These are phyloP conservation scores for Cystofilobasidium capitatum DNA, from an alignment of 768 basidiomycete genomes.

Conservation along the genomic window DNA sequence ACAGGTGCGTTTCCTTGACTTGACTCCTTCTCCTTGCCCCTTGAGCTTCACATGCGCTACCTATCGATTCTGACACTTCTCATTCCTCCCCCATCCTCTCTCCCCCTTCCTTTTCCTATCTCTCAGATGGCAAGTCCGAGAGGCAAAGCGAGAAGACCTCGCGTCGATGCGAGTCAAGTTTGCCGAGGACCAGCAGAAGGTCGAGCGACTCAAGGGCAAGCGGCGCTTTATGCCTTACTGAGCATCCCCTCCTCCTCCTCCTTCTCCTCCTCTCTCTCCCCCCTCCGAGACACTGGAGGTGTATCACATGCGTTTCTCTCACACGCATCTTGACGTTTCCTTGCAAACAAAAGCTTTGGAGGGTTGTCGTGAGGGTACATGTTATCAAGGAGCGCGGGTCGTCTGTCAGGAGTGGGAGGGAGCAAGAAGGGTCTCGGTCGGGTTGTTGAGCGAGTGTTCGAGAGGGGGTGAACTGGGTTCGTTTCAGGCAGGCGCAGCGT, in stretches of 20 bases:
- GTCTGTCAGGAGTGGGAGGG: no score
- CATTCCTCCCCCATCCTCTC: not conserved
- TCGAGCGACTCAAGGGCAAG: slow-evolving; percentile 67
- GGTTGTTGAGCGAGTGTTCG: no score
- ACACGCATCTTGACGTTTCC: no score
- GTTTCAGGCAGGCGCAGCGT: not conserved
- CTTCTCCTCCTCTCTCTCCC: slow-evolving; percentile 24
- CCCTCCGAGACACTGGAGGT: no score
- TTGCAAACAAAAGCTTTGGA: no score
- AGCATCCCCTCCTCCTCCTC: not conserved
- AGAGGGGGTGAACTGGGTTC: no score
- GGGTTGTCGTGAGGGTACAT: no score
- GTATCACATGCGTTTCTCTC: no score
- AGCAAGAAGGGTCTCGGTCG: no score
- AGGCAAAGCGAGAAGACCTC: slow-evolving; percentile 62
- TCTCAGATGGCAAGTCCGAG: slow-evolving; percentile 58
- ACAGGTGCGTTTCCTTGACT: slow-evolving; percentile 51
- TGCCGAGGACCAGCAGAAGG: slow-evolving; percentile 78
- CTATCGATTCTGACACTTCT: not conserved
- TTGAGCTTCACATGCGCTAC: not conserved
- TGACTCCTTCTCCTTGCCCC: not conserved
- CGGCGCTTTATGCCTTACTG: slow-evolving; percentile 82
- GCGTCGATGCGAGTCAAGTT: slow-evolving; percentile 63
- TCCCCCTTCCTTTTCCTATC: not conserved
- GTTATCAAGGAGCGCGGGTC: no score